These are phyloP conservation scores for Blastocystis sp. DNA, from an alignment of 352 stramenopile genomes.

Conservation along the genomic window DNA sequence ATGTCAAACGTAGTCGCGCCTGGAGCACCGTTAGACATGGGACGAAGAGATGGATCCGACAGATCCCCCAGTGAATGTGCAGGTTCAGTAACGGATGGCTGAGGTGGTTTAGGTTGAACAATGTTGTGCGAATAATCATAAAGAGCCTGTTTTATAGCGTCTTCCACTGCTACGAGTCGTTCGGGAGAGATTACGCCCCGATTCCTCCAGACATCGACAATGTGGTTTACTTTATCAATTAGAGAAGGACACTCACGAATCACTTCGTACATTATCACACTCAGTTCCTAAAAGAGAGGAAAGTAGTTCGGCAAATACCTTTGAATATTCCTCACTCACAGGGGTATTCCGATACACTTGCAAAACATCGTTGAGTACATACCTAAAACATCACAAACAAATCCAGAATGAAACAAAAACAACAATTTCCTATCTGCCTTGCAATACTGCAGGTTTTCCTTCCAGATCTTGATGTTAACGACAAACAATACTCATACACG, in stretches of 20 bases:
- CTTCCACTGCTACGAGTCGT: neutral
- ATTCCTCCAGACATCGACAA: neutral
- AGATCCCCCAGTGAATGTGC: too few relatives aligned
- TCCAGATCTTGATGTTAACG: neutral
- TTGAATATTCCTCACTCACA: neutral
- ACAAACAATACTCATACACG: neutral
- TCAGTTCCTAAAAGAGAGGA: neutral
- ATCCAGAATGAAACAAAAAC: neutral
- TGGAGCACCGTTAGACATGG: too few relatives aligned
- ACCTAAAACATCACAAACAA: neutral
- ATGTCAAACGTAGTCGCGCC: too few relatives aligned
- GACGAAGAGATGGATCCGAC: too few relatives aligned
- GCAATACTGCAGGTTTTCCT: neutral
- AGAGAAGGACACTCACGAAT: neutral
- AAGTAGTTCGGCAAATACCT: neutral
- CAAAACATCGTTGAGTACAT: slow-evolving; percentile 7
- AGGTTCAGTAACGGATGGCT: too few relatives aligned
- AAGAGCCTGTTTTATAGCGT: neutral
- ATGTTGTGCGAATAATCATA: neutral
- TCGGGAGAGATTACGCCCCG: neutral
- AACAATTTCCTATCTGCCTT: neutral
- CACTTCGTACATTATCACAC: neutral
- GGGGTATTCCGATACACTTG: neutral
- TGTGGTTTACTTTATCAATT: neutral
- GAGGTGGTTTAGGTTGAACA: too few relatives aligned